Base-by-base conservation (phyloP, 1,284 basidiomycete genomes). In the Fistulina hepatica region DNA sequence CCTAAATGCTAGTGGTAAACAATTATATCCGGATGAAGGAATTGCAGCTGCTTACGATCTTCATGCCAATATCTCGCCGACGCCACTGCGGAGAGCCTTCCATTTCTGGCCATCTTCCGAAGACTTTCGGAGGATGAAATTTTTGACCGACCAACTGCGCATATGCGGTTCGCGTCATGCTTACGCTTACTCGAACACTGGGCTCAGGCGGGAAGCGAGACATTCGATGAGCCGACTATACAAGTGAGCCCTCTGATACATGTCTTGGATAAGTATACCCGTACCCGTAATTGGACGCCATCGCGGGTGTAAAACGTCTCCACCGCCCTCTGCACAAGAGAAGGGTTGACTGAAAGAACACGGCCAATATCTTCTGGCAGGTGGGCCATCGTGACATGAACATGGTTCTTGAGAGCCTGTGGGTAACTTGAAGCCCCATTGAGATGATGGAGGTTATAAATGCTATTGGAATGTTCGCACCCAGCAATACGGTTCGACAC, bases 241-340 rank as follows among this genome's bases (percentile, higher is more conserved):
- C 13, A 16, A 21, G 17, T 24, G 20, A 30, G 8, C 5, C 43
- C 11, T 26, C 15, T 26, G 9, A 9, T 26, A 25, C 10, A 32
- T 17, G 13, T 21, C 32, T n/a, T 23, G 5, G 27, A 32, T 31
- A 23, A 31, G 21, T 8, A 20, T 17, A 26, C 7, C 58, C 79
- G 54, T 55, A 93, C 90, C 30, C 89, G 76, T 39, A 97, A 65
- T 56, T 91, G 88, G 3, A 84, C 65, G 1, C 82, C 81, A 61
- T 95, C 93, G 38, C 92, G 73, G 2, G 91, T 93, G 54, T 95
- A 94, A 58, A 97, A 97, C 1, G 84, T 75, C 56, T 92, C 89
- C 3, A 85, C 71, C 0, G 92, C 86, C 49, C 76, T 81, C 49
- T 95, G 88, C 9, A 93, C 65, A 13, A 98, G 68, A 4, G 72